phyloP scores from a whole-genome alignment of 139 green algal species.

The Micromonas pusilla region DNA sequence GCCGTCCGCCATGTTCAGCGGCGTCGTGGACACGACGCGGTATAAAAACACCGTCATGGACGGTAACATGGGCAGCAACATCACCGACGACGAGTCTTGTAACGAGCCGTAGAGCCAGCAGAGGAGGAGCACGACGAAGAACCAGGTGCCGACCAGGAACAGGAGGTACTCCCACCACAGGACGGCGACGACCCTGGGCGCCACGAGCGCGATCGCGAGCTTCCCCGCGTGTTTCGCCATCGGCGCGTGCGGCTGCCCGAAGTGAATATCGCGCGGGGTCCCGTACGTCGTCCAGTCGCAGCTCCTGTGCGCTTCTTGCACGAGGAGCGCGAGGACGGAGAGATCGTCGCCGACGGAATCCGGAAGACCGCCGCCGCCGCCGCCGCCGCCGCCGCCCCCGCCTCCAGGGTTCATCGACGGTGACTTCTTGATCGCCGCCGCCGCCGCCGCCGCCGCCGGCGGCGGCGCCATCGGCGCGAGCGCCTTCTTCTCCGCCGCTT shows the following conservation, averaged over 20 bases:
- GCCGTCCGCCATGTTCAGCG: background rate
- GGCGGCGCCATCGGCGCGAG: too few species aligned
- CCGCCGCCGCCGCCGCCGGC: too few species aligned
- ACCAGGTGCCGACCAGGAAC: background rate
- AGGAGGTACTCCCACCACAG: background rate
- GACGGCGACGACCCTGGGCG: background rate
- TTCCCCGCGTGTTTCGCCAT: background rate
- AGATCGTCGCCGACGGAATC: background rate
- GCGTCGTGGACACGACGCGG: background rate
- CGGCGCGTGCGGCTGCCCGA: background rate
- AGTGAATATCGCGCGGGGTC: background rate
- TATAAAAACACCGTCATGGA: background rate
- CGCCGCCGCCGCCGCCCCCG: too few species aligned
- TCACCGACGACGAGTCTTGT: background rate
- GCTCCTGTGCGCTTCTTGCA: background rate
- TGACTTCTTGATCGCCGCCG: too few species aligned
- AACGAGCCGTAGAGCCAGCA: background rate
- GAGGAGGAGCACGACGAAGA: background rate
- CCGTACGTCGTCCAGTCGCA: background rate
- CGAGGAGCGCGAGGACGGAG: background rate
- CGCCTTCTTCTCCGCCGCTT: too few species aligned
- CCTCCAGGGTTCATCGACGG: too few species aligned
- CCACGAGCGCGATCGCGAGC: background rate
- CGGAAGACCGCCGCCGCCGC: background rate
- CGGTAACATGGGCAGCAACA: background rate